Base-by-base conservation (phyloP, 1,284 basidiomycete genomes). In the Calocybe gambosa region DNA sequence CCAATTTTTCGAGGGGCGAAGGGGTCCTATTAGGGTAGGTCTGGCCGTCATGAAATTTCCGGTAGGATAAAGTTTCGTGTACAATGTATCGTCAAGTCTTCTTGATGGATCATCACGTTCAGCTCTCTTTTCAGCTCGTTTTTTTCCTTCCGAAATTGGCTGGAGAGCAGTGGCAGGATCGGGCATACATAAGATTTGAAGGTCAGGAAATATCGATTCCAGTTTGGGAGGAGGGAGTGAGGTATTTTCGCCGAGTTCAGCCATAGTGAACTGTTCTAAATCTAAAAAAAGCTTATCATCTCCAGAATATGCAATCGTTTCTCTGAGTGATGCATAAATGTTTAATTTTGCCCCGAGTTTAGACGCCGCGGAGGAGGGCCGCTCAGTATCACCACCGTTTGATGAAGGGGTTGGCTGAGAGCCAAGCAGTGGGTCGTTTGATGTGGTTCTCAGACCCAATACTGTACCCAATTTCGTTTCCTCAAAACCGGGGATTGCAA, bases 61-160 rank as follows among this genome's bases (percentile, higher is more conserved):
- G 29, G 77, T 67, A n/a, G 82, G 79, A 38, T 74, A 75, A 23
- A 89, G 65, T 58, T 80, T 87, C 18, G 74, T 78, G 54, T 79
- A 79, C 6, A 76, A 76, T n/a, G 75, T 73, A 41, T 85, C 84
- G 49, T 89, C 85, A 0, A 69, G 56, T 31, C 86, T 72, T 59
- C 75, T 84, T 54, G 74, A 78, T n/a, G 80, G 77, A 55, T 86
- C 85, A 50, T 88, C 82, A 52, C 64, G 77, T 50, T 86, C 83
- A 1, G 68, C 69, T 51, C 71, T 71, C 57, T 75, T 78, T 25
- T 80, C 78, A 2, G 68, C 65, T 45, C 74, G 79, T 62, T 77
- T 84, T 59, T 70, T 78, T 1, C 63, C 67, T 39, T 72, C 77
- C 10, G 59, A 39, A 13, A 53, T 54, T 6, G 56, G 46, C 33